Percentiles rank a stretch among this genome's conserved stretches.
phyloP scores from a whole-genome alignment of 2,329 filamentous ascomycete species.

The Diplodia scrobiculata region DNA sequence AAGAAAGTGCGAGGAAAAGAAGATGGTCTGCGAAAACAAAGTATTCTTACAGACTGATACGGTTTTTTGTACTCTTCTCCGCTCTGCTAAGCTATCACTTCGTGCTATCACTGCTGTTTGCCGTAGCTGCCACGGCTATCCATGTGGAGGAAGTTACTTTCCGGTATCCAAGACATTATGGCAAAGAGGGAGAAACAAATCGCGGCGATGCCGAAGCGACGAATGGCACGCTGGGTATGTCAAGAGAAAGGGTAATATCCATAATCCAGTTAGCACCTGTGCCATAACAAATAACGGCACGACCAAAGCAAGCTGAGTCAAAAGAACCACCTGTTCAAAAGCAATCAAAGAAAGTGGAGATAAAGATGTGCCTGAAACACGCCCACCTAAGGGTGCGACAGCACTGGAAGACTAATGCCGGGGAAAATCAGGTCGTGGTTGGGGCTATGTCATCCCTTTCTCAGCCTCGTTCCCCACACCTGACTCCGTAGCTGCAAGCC shows the following conservation, averaged over 20 bases:
- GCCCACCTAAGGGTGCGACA: background rate
- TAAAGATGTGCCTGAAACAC: conserved; percentile 1
- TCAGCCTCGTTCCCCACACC: conserved; percentile 3
- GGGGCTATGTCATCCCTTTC: conserved; percentile 7
- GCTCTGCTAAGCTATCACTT: conserved; percentile 1
- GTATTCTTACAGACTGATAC: background rate
- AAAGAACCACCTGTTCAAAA: conserved; percentile 6
- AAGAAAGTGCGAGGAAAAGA: background rate
- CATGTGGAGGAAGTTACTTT: too few relatives aligned
- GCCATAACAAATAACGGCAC: background rate
- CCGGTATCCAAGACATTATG: conserved; percentile 13
- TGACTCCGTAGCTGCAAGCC: conserved; percentile 21
- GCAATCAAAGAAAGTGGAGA: conserved; percentile 5
- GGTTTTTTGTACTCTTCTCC: background rate
- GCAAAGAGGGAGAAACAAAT: background rate
- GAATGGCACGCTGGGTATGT: conserved; percentile 2
- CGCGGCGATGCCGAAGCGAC: background rate
- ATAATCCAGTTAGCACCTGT: conserved; percentile 1
- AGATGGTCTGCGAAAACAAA: background rate
- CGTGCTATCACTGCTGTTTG: background rate
- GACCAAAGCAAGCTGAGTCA: conserved; percentile 11
- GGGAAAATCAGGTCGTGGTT: background rate
- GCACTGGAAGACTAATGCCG: background rate
- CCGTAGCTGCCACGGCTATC: background rate
- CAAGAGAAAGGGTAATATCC: background rate